Base-by-base conservation (phyloP, 164 flowering plant genomes). In the Piper longum region DNA sequence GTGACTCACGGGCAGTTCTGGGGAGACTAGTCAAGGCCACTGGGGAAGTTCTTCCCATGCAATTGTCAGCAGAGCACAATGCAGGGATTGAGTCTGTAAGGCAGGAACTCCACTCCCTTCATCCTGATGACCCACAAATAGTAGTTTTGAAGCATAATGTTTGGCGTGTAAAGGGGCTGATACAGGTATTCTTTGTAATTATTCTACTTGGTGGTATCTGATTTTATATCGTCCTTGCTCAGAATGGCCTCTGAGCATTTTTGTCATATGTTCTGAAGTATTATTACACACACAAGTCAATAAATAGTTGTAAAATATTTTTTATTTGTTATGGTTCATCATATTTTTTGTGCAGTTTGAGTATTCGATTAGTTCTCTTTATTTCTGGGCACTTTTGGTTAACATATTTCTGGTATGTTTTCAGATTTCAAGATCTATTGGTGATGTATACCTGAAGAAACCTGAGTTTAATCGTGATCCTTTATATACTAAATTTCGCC, bases 371-470 rank as follows among this genome's bases (percentile, higher is more conserved):
- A 9, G 14, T 48, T 26, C 36, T 26, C 36, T 26, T 2, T 26
- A 26, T 26, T 26, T 26, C 14, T 13, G 8, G 3, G 14, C 14
- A 1, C 14, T 48, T 9, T 14, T 14, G 14, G 52, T 48, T 48
- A 12, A 48, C 14, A 3, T 0, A 3, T 48, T 5, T 48, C 12
- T 2, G 9, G 12, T 1, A 13, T 26, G 45, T 18, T 64, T 73
- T 59, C 84, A 90, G 97, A 75, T 90, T 64, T 91, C 98, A 19
- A 85, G 98, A 77, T 86, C 96, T 64, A 84, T 91, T 44, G 98
- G 98, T 43, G 98, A 91, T 80, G 96, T 88, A 2, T 91, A 91
- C 73, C 65, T 91, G 65, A 91, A 91, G 78, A 85, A 65, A 68
- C 41, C 83, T 56, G 96, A 91, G 73, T 91, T 87, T 72, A 91